These are phyloP conservation scores for Leccinum arenicola DNA, from an alignment of 768 basidiomycete genomes.

Conservation along the genomic window DNA sequence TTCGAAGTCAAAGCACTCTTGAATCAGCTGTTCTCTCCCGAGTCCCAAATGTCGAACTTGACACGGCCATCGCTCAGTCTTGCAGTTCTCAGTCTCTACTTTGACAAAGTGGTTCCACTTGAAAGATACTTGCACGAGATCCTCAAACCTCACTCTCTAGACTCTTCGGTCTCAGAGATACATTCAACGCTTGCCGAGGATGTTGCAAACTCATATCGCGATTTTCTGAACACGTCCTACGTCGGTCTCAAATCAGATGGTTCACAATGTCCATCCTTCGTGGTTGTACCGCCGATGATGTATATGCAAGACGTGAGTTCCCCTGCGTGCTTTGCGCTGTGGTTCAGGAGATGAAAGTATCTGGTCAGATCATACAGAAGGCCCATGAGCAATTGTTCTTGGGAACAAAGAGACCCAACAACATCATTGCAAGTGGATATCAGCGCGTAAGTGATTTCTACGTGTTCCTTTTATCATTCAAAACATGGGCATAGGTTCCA, in stretches of 20 bases:
- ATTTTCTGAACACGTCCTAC: conserved; percentile 45
- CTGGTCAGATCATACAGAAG: conserved; percentile 54
- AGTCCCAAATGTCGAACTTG: conserved; percentile 4
- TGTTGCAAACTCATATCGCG: conserved; percentile 31
- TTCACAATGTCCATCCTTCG: conserved; percentile 24
- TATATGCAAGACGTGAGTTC: conserved; percentile 53
- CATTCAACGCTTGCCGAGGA: conserved; percentile 1
- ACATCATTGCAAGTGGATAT: conserved; percentile 69
- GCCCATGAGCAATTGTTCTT: conserved; percentile 56
- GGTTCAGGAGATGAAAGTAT: background rate
- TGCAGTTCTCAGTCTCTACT: conserved; percentile 44
- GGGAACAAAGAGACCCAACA: conserved; percentile 38
- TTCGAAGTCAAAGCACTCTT: no score
- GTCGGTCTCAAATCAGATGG: conserved; percentile 38
- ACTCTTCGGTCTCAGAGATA: conserved; percentile 14
- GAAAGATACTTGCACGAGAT: conserved; percentile 39
- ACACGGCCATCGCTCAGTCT: conserved; percentile 19
- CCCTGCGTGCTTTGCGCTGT: background rate
- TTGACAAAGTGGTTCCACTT: conserved; percentile 38
- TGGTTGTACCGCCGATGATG: conserved; percentile 38
- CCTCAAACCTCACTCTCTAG: conserved; percentile 19
- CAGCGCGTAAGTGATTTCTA: conserved; percentile 43
- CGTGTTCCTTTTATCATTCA: background rate
- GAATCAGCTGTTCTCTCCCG: no score
- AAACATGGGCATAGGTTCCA: conserved; percentile 14